A percentile compares a stretch with the other conserved stretches of the same genome.
Conservation (phyloP, 148 eudicot species). For the Polygonum aviculare region DNA sequence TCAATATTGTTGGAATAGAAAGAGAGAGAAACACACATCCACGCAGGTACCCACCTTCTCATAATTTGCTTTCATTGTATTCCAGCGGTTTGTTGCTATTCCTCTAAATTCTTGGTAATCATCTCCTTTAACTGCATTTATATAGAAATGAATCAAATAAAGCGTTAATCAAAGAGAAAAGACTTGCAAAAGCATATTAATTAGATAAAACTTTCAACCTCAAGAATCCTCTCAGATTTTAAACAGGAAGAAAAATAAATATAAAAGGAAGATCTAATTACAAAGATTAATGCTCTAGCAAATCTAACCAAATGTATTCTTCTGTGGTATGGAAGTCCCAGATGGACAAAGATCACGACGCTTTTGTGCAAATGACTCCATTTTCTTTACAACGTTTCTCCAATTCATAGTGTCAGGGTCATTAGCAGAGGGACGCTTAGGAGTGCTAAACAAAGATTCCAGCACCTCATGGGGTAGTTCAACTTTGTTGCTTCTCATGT, state of each 20-base stretch:
- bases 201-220: neutral
- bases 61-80: conserved; percentile 58
- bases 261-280: neutral
- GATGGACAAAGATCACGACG: conserved; percentile 30
- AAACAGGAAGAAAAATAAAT: neutral
- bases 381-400: conserved; percentile 73
- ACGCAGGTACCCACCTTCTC: conserved; percentile 45
- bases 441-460: conserved; percentile 68
- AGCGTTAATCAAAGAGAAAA: neutral
- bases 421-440: conserved; percentile 51
- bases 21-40: neutral
- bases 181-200: neutral
- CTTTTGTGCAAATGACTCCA: conserved; percentile 70
- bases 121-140: conserved; percentile 54
- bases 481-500: conserved; percentile 22
- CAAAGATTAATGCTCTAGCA: neutral
- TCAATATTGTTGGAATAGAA: neutral
- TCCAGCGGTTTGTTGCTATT: conserved; percentile 63
- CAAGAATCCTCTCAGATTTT: neutral
- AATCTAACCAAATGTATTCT: conserved; percentile 36
- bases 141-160: neutral
- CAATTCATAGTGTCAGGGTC: conserved; percentile 80
- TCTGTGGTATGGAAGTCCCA: conserved; percentile 27
- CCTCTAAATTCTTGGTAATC: conserved; percentile 60
- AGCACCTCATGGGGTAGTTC: conserved; percentile 66